Percentiles rank a stretch among this genome's conserved stretches.
phyloP scores from a whole-genome alignment of 768 basidiomycete genomes.

The Podaxis rugospora region DNA sequence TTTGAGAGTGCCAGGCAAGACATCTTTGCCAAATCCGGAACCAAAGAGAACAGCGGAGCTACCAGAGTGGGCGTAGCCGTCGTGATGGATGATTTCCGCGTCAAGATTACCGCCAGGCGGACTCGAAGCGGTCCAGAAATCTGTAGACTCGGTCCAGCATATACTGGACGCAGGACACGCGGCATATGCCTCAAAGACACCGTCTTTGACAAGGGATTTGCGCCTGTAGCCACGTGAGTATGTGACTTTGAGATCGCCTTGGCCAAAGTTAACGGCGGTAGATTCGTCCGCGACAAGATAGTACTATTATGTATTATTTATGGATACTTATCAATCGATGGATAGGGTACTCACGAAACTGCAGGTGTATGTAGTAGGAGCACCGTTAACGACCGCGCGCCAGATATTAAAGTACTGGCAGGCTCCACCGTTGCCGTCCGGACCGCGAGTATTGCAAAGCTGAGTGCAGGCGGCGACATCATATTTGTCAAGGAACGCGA shows the following conservation, averaged over 20 bases:
- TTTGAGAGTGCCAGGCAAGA: constrained; percentile 33
- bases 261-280: constrained; percentile 43
- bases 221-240: constrained; percentile 44
- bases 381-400: constrained; percentile 41
- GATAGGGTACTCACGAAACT: constrained; percentile 32
- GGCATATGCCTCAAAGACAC: constrained; percentile 39
- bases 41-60: constrained; percentile 36
- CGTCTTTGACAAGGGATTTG: constrained; percentile 32
- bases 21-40: constrained; percentile 34
- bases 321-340: background rate
- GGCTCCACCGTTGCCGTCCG: constrained; percentile 37
- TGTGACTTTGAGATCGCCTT: constrained; percentile 40
- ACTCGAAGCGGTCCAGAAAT: constrained; percentile 37
- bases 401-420: constrained; percentile 54
- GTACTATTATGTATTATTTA: constrained; percentile 27
- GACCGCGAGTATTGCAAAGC: constrained; percentile 38
- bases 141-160: constrained; percentile 33
- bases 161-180: constrained; percentile 27
- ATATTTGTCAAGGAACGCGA: constrained; percentile 43
- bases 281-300: constrained; percentile 37
- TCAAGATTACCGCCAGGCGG: constrained; percentile 32
- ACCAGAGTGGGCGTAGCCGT: constrained; percentile 36
- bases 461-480: constrained; percentile 41
- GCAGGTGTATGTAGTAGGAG: constrained; percentile 46
- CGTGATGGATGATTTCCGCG: constrained; percentile 40